phyloP scores from a whole-genome alignment of 176 grass and related monocot genomes.

The Areca catechu region DNA sequence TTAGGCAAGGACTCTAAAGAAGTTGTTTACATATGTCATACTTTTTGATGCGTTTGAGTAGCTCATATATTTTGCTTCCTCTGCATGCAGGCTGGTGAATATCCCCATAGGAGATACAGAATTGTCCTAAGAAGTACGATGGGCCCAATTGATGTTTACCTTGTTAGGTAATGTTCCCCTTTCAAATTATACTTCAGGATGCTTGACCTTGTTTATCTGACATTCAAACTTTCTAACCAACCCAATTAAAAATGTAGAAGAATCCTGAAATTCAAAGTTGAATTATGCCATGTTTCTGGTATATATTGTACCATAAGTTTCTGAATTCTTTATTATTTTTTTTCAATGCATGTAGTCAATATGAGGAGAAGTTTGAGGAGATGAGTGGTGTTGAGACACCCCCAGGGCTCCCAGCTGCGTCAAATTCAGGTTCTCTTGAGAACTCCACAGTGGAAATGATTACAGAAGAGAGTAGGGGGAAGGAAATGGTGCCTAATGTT shows the following conservation, averaged over 20 bases:
- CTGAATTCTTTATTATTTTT: not conserved
- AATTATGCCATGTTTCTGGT: no score
- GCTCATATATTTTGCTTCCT: slow-evolving; percentile 2
- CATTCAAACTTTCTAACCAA: no score
- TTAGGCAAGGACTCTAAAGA: not conserved
- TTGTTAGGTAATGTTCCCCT: slow-evolving; percentile 59
- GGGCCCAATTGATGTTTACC: slow-evolving; percentile 86
- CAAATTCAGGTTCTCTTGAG: slow-evolving; percentile 31
- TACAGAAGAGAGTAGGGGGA: slow-evolving; percentile 27
- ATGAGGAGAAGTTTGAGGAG: slow-evolving; percentile 70
- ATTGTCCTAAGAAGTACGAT: slow-evolving; percentile 82
- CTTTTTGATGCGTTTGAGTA: not conserved
- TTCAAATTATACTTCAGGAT: not conserved
- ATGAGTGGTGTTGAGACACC: slow-evolving; percentile 31
- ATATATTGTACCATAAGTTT: no score
- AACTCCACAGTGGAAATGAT: slow-evolving; percentile 17
- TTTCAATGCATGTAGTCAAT: slow-evolving; percentile 40
- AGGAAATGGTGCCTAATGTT: slow-evolving; percentile 24
- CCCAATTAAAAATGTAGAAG: not conserved
- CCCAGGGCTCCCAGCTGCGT: slow-evolving; percentile 29
- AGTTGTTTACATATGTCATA: not conserved
- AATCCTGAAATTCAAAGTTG: no score
- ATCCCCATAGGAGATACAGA: slow-evolving; percentile 73
- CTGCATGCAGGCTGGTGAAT: slow-evolving; percentile 52
- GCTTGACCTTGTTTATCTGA: no score